Percentiles rank a stretch among this genome's conserved stretches.
Evolutionary conservation across 805 yeast species (phyloP).

Genomic region (Vanderwaltozyma verrucispora): DNA sequence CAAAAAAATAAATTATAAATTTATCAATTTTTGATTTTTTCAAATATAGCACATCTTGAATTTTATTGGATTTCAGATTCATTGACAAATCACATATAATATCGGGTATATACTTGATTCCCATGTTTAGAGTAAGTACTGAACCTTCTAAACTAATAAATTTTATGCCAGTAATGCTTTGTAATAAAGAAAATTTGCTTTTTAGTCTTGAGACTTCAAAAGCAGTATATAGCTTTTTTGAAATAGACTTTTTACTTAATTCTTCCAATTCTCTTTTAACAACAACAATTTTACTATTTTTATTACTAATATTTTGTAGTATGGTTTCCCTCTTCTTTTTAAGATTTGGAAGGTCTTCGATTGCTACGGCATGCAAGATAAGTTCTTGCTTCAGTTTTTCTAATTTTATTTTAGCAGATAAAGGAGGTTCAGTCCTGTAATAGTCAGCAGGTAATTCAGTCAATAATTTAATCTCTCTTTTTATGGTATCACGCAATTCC

Average conservation of each 20-base stretch:
- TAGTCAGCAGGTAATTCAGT: constrained; percentile 8
- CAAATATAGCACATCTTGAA: not conserved
- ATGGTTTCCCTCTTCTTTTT: constrained; percentile 2
- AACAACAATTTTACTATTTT: not conserved
- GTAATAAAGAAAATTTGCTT: constrained; percentile 6
- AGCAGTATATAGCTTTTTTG: not conserved
- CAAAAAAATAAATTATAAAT: not conserved
- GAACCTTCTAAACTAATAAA: constrained; percentile 7
- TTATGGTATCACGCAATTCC: constrained; percentile 10
- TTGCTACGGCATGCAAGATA: constrained; percentile 4
- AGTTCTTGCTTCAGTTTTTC: constrained; percentile 12
- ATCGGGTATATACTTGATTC: not conserved
- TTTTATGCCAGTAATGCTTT: constrained; percentile 10
- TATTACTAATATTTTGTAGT: constrained; percentile 1
- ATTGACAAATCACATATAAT: constrained; percentile 1
- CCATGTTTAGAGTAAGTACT: constrained; percentile 3
- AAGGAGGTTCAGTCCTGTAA: constrained; percentile 5
- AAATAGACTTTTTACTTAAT: not conserved
- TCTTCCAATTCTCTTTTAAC: not conserved
- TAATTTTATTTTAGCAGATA: constrained; percentile 10
- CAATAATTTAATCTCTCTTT: constrained; percentile 14
- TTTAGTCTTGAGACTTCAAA: constrained; percentile 4
- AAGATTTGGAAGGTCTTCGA: constrained; percentile 5
- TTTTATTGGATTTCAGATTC: not conserved
- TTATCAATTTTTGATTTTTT: not conserved